Base-by-base conservation (phyloP, 2,329 filamentous ascomycete genomes). In the Gnomoniopsis smithogilvyi region DNA sequence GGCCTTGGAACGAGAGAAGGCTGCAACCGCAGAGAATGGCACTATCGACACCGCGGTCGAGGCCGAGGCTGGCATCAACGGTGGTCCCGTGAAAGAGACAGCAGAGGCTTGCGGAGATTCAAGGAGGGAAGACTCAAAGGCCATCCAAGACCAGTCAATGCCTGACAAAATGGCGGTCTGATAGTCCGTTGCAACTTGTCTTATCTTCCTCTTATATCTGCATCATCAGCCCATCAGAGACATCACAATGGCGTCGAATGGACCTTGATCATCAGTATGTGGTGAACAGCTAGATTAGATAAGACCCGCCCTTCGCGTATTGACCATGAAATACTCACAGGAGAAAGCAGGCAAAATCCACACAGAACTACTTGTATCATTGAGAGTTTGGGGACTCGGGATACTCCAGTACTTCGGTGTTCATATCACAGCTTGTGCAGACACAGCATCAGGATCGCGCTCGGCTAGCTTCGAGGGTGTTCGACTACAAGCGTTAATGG, bases 1-100 rank as follows among this genome's bases (percentile, higher is more conserved):
- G 50, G 57, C 51, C 19, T 22, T 51, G 34, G 60, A 59, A 45
- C 43, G 36, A 30, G 60, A 62, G 60, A 48, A 50, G 34, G 56
- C 36, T 38, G 47, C 41, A 47, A 43, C 56, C 15, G 49, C 26
- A 15, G 59, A 56, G 24, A 43, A 53, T 4, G 53, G 38, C 15
- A 43, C 30, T 19, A 19, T n/a, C 6, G 46, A 36, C 14, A 43
- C 52, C 1, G 19, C 51, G 2, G 52, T 38, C 46, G 57, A 54
- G 6, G 14, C 38, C 17, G 49, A 53, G 12, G 43, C 54, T 10
- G 52, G 56, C 6, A 21, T 57, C 19, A 51, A 48, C 34, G 47
- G 47, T 26, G 55, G 58, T 38, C 19, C 43, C 2, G 55, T 26
- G 26, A 22, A 8, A 6, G 47, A 57, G 17, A 46, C 36, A 3